Conservation (phyloP, 768 basidiomycete species). For the Solioccasus polychromus region DNA sequence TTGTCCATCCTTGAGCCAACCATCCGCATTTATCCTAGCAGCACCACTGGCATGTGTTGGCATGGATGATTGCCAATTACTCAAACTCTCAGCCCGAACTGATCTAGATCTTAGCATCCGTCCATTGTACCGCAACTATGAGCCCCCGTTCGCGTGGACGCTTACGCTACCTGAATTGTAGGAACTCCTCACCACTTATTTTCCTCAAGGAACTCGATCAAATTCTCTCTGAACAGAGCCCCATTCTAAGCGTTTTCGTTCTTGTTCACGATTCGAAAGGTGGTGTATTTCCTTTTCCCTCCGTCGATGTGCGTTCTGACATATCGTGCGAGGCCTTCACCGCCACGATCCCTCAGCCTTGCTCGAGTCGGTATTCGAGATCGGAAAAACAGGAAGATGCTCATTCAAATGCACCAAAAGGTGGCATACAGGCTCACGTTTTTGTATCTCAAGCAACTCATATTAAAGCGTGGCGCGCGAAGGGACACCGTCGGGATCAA, state of each 20-base stretch:
- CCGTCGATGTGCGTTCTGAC: background rate
- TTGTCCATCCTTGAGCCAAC: no score
- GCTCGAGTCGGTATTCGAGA: conserved; percentile 97
- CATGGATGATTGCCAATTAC: background rate
- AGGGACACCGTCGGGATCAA: conserved; percentile 93
- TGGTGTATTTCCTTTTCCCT: conserved; percentile 48
- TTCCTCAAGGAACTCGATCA: conserved; percentile 93
- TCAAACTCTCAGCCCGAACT: background rate
- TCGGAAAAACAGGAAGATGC: conserved; percentile 97
- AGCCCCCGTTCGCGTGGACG: conserved; percentile 86
- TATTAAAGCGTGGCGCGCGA: conserved; percentile 94
- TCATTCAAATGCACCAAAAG: conserved; percentile 98
- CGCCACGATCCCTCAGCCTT: conserved; percentile 87
- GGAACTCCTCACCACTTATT: conserved; percentile 89
- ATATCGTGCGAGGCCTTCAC: conserved; percentile 65
- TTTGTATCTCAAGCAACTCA: conserved; percentile 94
- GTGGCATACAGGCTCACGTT: conserved; percentile 98
- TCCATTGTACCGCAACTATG: conserved; percentile 94
- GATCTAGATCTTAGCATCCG: conserved; percentile 52
- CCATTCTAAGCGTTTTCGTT: conserved; percentile 90
- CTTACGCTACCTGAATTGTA: conserved; percentile 86
- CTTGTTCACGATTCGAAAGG: conserved; percentile 97
- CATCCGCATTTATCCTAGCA: conserved; percentile 7
- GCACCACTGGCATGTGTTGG: conserved; percentile 19
- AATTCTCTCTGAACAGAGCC: conserved; percentile 99